phyloP scores from a whole-genome alignment of 73 alveolate species.

The Effrenium voratum region DNA sequence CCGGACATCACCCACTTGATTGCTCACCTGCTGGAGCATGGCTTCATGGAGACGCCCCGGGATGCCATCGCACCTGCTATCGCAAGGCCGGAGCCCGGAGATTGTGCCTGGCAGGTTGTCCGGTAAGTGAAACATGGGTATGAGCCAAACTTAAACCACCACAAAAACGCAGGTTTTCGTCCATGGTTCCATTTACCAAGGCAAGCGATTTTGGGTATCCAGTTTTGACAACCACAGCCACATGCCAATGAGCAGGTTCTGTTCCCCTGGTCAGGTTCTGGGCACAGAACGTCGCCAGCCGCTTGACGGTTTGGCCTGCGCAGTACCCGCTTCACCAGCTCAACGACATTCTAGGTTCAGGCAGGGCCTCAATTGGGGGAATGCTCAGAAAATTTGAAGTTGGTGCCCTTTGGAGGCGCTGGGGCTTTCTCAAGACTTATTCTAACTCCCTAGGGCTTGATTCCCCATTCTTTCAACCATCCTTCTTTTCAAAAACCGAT shows the following conservation, averaged over 20 bases:
- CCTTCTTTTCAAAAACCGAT: not conserved
- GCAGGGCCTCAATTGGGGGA: too few species aligned
- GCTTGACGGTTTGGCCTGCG: conserved; percentile 76
- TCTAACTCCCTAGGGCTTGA: not conserved
- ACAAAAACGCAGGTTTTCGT: too few species aligned
- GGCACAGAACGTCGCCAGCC: not conserved
- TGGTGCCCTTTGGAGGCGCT: too few species aligned
- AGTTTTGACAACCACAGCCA: not conserved
- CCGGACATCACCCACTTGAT: conserved; percentile 77
- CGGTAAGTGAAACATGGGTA: too few species aligned
- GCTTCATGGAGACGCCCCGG: conserved; percentile 71
- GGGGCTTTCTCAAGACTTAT: not conserved
- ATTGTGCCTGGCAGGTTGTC: not conserved
- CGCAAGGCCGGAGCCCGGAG: conserved; percentile 25
- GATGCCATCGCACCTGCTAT: conserved; percentile 89
- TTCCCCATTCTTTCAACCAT: not conserved
- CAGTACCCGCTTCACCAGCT: conserved; percentile 63
- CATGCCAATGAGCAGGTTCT: not conserved
- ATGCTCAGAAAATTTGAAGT: too few species aligned
- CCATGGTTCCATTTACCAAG: too few species aligned
- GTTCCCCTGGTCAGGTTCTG: conserved; percentile 3
- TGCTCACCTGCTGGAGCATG: conserved; percentile 10
- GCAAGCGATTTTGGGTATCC: not conserved
- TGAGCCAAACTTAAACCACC: too few species aligned
- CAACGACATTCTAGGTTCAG: not conserved